Conservation (phyloP, 1,284 basidiomycete genomes). For the Inonotus obliquus region DNA sequence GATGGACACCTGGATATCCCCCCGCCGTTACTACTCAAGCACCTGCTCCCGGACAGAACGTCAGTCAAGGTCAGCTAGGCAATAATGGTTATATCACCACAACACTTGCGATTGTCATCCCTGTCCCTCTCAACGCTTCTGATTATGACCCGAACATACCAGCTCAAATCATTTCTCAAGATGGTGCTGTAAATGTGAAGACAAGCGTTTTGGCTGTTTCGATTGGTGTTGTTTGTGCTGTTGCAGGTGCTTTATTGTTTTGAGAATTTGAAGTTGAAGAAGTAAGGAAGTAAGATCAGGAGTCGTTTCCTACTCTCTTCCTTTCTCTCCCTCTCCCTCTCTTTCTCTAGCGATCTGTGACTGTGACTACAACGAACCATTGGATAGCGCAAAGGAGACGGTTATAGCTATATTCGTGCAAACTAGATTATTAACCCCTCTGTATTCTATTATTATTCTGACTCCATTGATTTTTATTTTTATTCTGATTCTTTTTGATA, state of each 20-base stretch:
- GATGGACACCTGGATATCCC: neutral
- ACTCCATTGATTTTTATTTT: neutral
- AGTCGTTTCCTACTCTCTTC: too few species aligned
- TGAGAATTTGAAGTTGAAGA: too few species aligned
- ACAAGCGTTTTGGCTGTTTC: neutral
- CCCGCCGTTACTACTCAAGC: neutral
- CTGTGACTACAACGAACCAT: neutral
- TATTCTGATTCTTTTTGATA: neutral
- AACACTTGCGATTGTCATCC: constrained; percentile 8
- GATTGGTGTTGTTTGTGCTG: constrained; percentile 2
- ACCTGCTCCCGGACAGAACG: neutral
- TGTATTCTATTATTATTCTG: neutral
- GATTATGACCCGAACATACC: neutral
- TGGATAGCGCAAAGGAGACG: neutral
- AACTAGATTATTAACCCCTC: neutral
- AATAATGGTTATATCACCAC: constrained; percentile 9
- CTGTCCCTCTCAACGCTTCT: constrained; percentile 6
- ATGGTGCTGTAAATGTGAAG: neutral
- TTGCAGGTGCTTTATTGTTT: constrained; percentile 1
- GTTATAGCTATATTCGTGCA: neutral
- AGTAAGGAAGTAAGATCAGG: too few species aligned
- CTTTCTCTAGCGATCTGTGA: too few species aligned
- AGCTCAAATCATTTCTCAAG: neutral
- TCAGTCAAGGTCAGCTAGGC: neutral
- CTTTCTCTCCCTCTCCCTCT: too few species aligned